Conservation (phyloP, 352 stramenopile species). For the Salisapilia sapeloensis region DNA sequence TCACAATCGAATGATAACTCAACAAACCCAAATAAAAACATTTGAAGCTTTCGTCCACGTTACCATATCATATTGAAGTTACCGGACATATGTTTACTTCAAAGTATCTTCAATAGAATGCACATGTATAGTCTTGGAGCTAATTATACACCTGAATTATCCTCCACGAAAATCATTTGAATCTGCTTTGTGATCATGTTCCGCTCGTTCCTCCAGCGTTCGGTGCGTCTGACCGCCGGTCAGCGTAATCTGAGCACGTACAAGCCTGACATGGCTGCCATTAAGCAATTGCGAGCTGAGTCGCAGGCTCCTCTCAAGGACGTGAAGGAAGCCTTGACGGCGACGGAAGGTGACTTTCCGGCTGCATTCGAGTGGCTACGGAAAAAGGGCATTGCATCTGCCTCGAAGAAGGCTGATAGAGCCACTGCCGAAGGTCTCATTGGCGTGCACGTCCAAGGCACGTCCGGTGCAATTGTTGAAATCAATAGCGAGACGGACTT, state of each 20-base stretch:
- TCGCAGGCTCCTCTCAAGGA: constrained; percentile 81
- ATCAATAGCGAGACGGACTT: constrained; percentile 93
- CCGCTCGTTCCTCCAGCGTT: too few relatives aligned
- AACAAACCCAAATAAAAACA: too few relatives aligned
- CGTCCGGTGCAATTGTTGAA: constrained; percentile 80
- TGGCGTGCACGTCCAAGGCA: constrained; percentile 48
- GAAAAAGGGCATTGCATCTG: constrained; percentile 74
- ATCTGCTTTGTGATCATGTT: too few relatives aligned
- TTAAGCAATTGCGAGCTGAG: constrained; percentile 77
- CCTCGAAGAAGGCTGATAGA: constrained; percentile 61
- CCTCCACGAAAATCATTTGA: too few relatives aligned
- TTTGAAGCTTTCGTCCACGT: too few relatives aligned
- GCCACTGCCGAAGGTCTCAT: constrained; percentile 66
- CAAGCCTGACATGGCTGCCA: constrained; percentile 67
- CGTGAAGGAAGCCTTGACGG: constrained; percentile 77
- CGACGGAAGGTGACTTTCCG: constrained; percentile 61
- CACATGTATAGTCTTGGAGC: too few relatives aligned
- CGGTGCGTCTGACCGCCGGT: too few relatives aligned
- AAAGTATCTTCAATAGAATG: too few relatives aligned
- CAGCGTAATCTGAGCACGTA: constrained; percentile 68
- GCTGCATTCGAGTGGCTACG: constrained; percentile 80
- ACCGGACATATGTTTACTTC: too few relatives aligned
- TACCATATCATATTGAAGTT: too few relatives aligned
- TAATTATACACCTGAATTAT: too few relatives aligned
- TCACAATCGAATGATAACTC: too few relatives aligned